Conservation (phyloP, 2,329 filamentous ascomycete species). For the Pestalotiopsis sp. region DNA sequence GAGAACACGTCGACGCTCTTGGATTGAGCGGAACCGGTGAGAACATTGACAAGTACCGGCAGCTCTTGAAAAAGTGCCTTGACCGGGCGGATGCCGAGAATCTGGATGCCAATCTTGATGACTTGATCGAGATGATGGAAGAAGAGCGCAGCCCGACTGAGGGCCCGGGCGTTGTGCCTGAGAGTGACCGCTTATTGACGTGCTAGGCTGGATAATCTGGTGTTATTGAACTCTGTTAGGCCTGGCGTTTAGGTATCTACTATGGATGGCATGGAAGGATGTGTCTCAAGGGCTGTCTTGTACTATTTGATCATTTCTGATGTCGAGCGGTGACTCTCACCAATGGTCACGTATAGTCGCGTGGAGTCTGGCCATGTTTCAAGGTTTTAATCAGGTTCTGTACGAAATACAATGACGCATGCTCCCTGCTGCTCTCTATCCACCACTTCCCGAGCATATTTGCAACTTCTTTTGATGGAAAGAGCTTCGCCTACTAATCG, state of each 20-base stretch:
- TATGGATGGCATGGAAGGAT: not conserved
- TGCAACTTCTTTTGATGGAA: too few species aligned
- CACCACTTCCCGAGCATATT: too few species aligned
- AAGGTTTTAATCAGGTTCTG: too few species aligned
- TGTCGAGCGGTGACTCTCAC: not conserved
- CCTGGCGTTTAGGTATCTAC: not conserved
- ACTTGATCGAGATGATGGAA: constrained; percentile 65
- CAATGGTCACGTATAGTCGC: not conserved
- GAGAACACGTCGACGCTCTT: constrained; percentile 70
- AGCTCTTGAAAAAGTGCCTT: constrained; percentile 69
- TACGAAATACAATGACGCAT: too few species aligned
- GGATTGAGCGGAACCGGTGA: constrained; percentile 72
- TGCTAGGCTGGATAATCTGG: not conserved
- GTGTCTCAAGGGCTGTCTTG: not conserved
- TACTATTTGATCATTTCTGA: not conserved
- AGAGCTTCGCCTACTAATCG: not conserved
- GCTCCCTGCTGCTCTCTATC: too few species aligned
- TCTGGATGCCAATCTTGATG: constrained; percentile 66
- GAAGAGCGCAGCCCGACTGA: constrained; percentile 34
- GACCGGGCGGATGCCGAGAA: constrained; percentile 68
- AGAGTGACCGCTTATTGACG: not conserved
- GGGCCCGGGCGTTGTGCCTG: not conserved
- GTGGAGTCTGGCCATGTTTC: too few species aligned
- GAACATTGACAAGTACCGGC: constrained; percentile 73
- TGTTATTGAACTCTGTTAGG: not conserved